These are phyloP conservation scores for Wallacemonas collosoma DNA, from an alignment of 208 protist species.

Conservation along the genomic window DNA sequence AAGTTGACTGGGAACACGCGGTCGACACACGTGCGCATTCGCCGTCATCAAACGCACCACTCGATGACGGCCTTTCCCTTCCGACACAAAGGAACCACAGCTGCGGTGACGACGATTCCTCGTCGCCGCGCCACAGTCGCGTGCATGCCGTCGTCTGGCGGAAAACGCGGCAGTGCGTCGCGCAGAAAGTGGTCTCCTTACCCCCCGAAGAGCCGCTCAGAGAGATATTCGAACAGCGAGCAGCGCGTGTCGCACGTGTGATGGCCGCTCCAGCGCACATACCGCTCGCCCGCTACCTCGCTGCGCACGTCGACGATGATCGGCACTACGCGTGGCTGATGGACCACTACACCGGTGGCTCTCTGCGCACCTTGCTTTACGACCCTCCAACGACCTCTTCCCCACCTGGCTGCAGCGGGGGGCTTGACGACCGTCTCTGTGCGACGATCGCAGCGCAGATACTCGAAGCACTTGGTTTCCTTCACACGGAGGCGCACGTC, in stretches of 20 bases:
- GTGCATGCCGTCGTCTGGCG: conserved; percentile 38
- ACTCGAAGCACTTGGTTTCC: conserved; percentile 44
- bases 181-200: conserved; percentile 57
- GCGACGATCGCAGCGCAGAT: conserved; percentile 28
- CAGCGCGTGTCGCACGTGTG: conserved; percentile 21
- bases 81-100: too few relatives aligned
- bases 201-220: conserved; percentile 31
- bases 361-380: conserved; percentile 29
- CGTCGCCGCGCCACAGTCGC: conserved; percentile 28
- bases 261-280: conserved; percentile 14
- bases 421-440: conserved; percentile 10
- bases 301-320: conserved; percentile 32
- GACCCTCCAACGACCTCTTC: too few relatives aligned
- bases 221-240: conserved; percentile 5
- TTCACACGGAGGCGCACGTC: conserved; percentile 39
- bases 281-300: conserved; percentile 40
- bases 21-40: too few relatives aligned
- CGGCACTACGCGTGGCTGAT: conserved; percentile 42
- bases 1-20: too few relatives aligned
- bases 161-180: conserved; percentile 19
- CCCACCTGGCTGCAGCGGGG: background rate
- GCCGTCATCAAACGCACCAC: too few relatives aligned
- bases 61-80: too few relatives aligned
- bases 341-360: conserved; percentile 26
- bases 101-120: too few relatives aligned